Evolutionary conservation across 306 rosid genomes (phyloP), one percentile per base, ranked within the genome.

Genomic region (Begonia fuchsioides): DNA sequence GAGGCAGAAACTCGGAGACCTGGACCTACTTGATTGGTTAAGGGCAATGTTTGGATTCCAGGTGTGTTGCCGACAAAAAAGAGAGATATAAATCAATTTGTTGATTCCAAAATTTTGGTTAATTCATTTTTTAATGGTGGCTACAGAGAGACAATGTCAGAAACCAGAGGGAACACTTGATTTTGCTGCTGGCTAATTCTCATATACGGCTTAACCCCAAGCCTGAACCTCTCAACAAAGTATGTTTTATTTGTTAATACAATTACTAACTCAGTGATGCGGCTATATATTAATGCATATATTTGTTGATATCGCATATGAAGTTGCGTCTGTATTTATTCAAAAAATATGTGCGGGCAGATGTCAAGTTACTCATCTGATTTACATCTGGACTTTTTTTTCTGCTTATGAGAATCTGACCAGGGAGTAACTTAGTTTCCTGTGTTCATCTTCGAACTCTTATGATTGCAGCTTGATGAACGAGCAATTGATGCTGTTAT

Each of bases 201-300:
- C 97, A 88, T 71, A 81, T 76, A 62, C 76, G 95, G 73, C 82
- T 88, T 43, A 62, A 76, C 46, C 97, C 97, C 53, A 88, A 88
- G 76, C 80, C 97, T 2, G 97, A 88, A 76, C 95, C 93, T 65
- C 90, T 84, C 62, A 88, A 76, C 71, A 88, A 84, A 95, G 97
- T 50, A 76, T 26, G 67, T 66, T 14, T 14, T 46, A 47, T 14
- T 49, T 43, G 59, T 52, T 53, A 26, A 26, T 26, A 4, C 35
- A 26, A 26, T 26, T 6, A 26, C 35, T 5, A 2, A 26, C 35
- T 26, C 8, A 26, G 35, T 26, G 7, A 2, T 26, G 8, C 5
- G 35, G 35, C 5, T 26, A 26, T 20, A 20, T 1, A 7, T 20
- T 20, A 20, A 20, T 20, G 32, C 32, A 20, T 20, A 20, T 20